Conservation (phyloP, 1,284 basidiomycete species). For the Lentinus polychrous region DNA sequence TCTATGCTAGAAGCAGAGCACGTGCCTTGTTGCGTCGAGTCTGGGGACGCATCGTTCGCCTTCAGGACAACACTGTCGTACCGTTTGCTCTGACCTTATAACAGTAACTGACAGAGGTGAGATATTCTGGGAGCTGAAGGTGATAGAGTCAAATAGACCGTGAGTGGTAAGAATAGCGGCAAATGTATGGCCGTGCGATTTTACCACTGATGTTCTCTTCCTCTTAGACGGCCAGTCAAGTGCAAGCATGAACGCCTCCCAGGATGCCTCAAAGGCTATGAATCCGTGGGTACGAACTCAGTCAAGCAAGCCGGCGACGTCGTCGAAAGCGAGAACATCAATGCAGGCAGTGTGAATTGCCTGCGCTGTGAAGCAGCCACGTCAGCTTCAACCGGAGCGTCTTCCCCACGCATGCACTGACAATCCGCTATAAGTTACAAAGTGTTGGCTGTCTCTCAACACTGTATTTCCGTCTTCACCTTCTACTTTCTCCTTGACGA, state of each 20-base stretch:
- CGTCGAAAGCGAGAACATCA: constrained; percentile 18
- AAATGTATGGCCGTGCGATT: neutral
- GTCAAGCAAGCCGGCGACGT: constrained; percentile 8
- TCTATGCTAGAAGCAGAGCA: no score
- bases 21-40: no score
- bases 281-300: constrained; percentile 16
- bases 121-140: no score
- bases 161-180: no score
- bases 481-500: constrained; percentile 8
- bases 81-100: no score
- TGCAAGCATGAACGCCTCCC: neutral
- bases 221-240: neutral
- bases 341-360: constrained; percentile 22
- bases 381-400: constrained; percentile 17
- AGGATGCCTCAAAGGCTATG: constrained; percentile 14
- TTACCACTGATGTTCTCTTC: neutral
- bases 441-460: constrained; percentile 6
- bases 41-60: no score
- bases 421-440: constrained; percentile 15
- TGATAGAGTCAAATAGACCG: no score
- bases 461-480: constrained; percentile 7
- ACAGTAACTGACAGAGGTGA: no score
- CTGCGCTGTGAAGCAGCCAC: constrained; percentile 18
- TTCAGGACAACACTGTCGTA: no score
- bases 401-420: constrained; percentile 17